phyloP scores from a whole-genome alignment of 495 filamentous ascomycete species.

The Margaritispora aquatica region DNA sequence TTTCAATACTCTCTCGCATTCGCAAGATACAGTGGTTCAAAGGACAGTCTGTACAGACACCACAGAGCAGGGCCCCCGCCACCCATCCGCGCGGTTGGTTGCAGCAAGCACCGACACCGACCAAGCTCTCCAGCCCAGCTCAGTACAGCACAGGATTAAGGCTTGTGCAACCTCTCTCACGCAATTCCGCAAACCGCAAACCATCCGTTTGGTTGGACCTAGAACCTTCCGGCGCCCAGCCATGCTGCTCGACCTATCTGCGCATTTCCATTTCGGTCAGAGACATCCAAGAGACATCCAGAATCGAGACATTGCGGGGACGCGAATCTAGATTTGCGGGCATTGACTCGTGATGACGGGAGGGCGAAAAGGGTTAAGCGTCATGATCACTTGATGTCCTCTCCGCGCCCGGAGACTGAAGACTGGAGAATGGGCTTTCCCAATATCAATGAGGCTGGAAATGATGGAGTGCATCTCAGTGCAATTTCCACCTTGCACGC shows the following conservation, averaged over 20 bases:
- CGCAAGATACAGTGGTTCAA: too few species aligned
- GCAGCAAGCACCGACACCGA: not conserved
- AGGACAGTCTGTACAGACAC: too few species aligned
- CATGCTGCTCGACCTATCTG: not conserved
- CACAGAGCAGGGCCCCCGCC: too few species aligned
- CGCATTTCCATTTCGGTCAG: not conserved
- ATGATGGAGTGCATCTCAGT: not conserved
- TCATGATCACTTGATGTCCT: too few species aligned
- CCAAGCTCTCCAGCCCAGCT: not conserved
- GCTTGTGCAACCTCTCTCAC: too few species aligned
- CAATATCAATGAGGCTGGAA: not conserved
- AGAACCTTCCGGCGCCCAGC: not conserved
- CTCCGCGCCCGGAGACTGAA: too few species aligned
- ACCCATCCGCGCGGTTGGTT: not conserved
- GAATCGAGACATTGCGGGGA: conserved; percentile 10
- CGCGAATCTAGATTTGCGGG: not conserved
- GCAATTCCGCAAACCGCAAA: not conserved
- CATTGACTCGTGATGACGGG: conserved; percentile 3
- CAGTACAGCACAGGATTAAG: too few species aligned
- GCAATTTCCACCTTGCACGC: conserved; percentile 4
- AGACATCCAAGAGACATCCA: not conserved
- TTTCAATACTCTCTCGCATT: not conserved
- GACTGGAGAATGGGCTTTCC: too few species aligned
- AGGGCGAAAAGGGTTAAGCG: too few species aligned
- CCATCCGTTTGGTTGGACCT: not conserved